Conservation (phyloP, 208 protist species). For the Kentomonas sorsogonicus region DNA sequence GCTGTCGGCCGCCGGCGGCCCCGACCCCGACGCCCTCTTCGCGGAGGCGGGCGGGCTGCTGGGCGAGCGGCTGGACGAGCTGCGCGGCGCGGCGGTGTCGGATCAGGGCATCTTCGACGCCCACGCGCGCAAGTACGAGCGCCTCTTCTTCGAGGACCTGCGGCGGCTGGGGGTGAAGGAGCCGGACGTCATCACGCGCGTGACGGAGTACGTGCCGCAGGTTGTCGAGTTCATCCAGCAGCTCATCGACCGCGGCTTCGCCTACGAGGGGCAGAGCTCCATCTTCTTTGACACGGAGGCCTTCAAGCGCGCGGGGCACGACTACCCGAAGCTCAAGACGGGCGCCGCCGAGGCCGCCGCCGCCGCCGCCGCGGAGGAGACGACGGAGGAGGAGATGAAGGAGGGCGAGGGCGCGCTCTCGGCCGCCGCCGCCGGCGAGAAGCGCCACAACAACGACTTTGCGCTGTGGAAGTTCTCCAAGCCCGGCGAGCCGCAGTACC, state of each 20-base stretch:
- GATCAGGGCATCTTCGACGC: conserved; percentile 88
- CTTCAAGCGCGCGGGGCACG: conserved; percentile 79
- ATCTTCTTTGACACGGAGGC: conserved; percentile 96
- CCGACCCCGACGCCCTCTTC: conserved; percentile 48
- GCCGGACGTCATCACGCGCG: conserved; percentile 93
- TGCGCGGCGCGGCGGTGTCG: conserved; percentile 44
- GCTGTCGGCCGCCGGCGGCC: conserved; percentile 7
- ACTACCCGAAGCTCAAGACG: conserved; percentile 93
- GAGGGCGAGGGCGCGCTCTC: conserved; percentile 88
- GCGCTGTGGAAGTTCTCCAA: conserved; percentile 97
- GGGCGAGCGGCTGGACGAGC: conserved; percentile 78
- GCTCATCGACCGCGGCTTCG: conserved; percentile 96
- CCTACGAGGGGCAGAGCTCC: conserved; percentile 88
- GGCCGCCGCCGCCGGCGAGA: conserved; percentile 72
- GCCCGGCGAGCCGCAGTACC: conserved; percentile 92
- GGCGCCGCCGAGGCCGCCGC: conserved; percentile 18
- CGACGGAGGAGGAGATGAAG: conserved; percentile 82
- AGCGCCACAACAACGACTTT: conserved; percentile 93
- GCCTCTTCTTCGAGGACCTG: conserved; percentile 93
- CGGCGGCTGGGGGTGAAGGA: conserved; percentile 73
- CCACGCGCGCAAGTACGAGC: conserved; percentile 86
- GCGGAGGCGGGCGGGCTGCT: conserved; percentile 55
- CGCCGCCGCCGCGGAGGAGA: conserved; percentile 38
- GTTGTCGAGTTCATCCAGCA: conserved; percentile 92
- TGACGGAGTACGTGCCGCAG: conserved; percentile 97